Evolutionary conservation across 1,284 basidiomycete genomes (phyloP), one percentile per base, ranked within the genome.

Genomic region (Apiotrichum veenhuisii): DNA sequence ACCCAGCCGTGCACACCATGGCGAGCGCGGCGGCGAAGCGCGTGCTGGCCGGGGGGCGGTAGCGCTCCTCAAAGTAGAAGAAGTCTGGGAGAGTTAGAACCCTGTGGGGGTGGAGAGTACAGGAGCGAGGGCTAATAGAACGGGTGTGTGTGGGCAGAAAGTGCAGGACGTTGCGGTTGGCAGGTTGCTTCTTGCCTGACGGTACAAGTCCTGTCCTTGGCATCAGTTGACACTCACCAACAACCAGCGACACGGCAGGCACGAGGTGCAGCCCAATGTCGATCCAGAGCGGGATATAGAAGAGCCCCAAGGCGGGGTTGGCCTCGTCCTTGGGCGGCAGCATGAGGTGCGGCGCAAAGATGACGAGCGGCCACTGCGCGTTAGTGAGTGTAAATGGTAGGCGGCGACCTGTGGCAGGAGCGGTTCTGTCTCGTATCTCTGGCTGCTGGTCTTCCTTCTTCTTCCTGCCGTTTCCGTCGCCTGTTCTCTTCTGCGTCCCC

Each of bases 181-280:
- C 20, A 4, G 8, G 20, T 4, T 8, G 41, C 23, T 20, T 45
- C 26, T 15, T 18, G 2, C 8, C 7, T 25, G 26, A 46, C 44
- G 44, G 27, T 17, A 27, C 10, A 8, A 15, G 18, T 34, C 45
- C n/a, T 34, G 20, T 22, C 27, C 20, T 17, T 27, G 8, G n/a
- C n/a, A n/a, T 20, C 5, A 12, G 10, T 10, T 25, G 3, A 1
- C 34, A 67, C 73, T 50, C 54, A 73, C 75, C 74, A 27, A 84
- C 50, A 22, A 87, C 63, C 27, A 91, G 78, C 3, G 83, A 68
- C 12, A 85, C 44, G 0, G 82, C 82, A 0, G 89, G 89, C 2
- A 78, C 74, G 5, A 83, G 83, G 67, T 91, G 89, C 54, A 92
- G 71, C 14, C 70, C 72, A 11, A 78, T 46, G 51, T 91, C 89